These are phyloP conservation scores for Mortierella hygrophila DNA, from an alignment of 192 early-diverging fungal genomes.

Conservation along the genomic window DNA sequence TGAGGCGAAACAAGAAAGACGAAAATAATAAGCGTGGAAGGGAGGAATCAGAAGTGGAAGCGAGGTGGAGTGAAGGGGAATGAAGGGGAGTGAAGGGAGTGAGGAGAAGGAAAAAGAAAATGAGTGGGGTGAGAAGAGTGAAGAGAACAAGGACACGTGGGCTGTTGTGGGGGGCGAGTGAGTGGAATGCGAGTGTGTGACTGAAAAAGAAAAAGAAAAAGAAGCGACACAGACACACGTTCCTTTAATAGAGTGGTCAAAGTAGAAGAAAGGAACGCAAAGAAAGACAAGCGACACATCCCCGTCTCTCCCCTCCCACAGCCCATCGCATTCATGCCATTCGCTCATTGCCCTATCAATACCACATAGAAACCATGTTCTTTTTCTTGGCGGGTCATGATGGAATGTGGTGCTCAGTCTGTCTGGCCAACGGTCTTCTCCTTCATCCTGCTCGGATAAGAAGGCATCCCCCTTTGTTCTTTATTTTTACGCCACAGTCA, in stretches of 20 bases:
- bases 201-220: background rate
- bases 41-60: background rate
- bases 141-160: background rate
- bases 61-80: background rate
- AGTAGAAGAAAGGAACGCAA: too few species aligned
- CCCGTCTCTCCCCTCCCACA: too few species aligned
- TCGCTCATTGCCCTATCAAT: too few species aligned
- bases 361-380: background rate
- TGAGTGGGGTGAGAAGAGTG: background rate
- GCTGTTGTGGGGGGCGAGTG: background rate
- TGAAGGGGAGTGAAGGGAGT: background rate
- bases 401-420: background rate
- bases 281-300: too few species aligned
- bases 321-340: too few species aligned
- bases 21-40: background rate
- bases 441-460: background rate
- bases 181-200: too few species aligned
- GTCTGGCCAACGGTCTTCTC: background rate
- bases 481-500: too few species aligned
- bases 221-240: too few species aligned
- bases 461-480: too few species aligned
- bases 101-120: background rate
- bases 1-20: too few species aligned
- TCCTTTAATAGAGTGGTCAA: too few species aligned
- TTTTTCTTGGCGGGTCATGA: background rate